Evolutionary conservation across 2,329 filamentous ascomycete genomes (phyloP), one percentile per base, ranked within the genome.

Genomic region (Chaetomiaceae sp.): DNA sequence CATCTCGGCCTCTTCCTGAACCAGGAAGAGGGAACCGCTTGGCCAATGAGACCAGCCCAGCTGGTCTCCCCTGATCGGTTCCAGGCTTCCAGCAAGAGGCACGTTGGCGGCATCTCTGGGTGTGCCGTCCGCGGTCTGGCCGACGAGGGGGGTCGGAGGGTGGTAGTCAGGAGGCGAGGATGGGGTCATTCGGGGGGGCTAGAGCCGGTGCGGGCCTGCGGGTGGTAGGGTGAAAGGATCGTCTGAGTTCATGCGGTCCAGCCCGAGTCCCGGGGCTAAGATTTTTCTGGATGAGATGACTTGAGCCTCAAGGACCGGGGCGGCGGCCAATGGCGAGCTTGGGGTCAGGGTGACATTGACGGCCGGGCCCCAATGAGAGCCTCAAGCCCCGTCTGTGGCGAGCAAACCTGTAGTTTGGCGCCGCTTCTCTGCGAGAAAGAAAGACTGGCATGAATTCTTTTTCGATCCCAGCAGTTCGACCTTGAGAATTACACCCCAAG

Each of bases 51-150:
- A 51, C 53, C 40, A 36, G 29, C 47, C 42, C 15, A 36, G 22
- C 33, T 29, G 42, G 29, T 23, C 17, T 37, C 47, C 37, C 42
- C 47, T 55, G 53, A 55, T 50, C 42, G 42, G 53, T 36, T n/a
- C 25, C 19, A 22, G 29, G n/a, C n/a, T n/a, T n/a, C 1, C 37
- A 4, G 42, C 3, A 43, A 3, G 36, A n/a, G 33, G 46, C 40
- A 54, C 19, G 42, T 20, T 45, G 39, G 17, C 12, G 23, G n/a
- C 29, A 15, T 31, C n/a, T n/a, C 20, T 14, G 27, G 36, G 20
- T 8, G 22, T 48, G 23, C 20, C 27, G 20, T 6, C 25, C 31
- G n/a, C 17, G 14, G 34, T 45, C 20, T 38, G 40, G 33, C 12
- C 33, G 40, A 33, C 15, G 39, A 25, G 39, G n/a, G 31, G 29